Evolutionary conservation across 768 basidiomycete species (phyloP).

Genomic region (Gloeopeniophorella convolvens): DNA sequence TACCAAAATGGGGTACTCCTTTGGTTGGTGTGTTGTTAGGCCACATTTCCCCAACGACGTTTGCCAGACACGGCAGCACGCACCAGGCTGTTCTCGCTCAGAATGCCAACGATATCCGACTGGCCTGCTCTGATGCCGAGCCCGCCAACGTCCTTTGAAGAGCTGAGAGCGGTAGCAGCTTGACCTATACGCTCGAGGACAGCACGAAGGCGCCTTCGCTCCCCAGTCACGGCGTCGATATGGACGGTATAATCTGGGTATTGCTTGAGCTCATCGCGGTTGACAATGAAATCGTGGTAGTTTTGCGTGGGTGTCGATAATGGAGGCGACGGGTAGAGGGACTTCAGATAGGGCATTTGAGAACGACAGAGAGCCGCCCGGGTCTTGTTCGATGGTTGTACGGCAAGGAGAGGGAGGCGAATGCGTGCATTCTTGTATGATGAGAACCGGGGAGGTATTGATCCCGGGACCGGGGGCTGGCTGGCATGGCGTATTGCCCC

Average conservation of each 20-base stretch:
- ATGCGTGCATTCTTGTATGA: too few species aligned
- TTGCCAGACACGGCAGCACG: too few species aligned
- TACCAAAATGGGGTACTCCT: constrained; percentile 52
- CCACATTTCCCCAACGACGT: too few species aligned
- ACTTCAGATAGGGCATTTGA: constrained; percentile 1
- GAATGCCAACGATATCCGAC: constrained; percentile 59
- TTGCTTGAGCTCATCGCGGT: not conserved
- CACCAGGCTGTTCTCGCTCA: constrained; percentile 65
- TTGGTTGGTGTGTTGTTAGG: not conserved
- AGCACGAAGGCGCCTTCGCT: constrained; percentile 39
- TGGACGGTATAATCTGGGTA: constrained; percentile 45
- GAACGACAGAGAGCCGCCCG: not conserved
- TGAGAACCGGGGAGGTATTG: too few species aligned
- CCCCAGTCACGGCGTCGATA: constrained; percentile 49
- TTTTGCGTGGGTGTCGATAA: constrained; percentile 9
- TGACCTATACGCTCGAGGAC: constrained; percentile 45
- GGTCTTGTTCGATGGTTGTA: too few species aligned
- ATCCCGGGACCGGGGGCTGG: too few species aligned
- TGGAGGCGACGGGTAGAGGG: not conserved
- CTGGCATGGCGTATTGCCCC: too few species aligned
- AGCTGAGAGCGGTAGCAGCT: constrained; percentile 46
- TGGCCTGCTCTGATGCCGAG: constrained; percentile 37
- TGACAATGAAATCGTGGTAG: constrained; percentile 12
- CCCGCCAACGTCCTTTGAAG: constrained; percentile 42
- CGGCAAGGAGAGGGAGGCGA: too few species aligned